A percentile compares a stretch with the other conserved stretches of the same genome.
Conservation (phyloP, 306 rosid genomes). For the Pyrus bretschneideri region DNA sequence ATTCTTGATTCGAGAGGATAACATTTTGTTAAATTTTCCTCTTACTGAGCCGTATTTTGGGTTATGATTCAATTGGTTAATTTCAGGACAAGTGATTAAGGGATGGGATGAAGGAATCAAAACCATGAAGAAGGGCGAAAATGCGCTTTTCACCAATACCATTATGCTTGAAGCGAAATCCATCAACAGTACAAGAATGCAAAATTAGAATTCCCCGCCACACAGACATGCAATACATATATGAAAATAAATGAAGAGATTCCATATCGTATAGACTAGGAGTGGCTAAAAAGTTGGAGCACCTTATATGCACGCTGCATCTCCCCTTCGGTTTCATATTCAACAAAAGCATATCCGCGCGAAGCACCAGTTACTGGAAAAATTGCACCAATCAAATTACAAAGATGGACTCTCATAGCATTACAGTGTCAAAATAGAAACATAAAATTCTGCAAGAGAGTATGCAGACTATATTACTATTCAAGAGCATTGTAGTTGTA, state of each 20-base stretch:
- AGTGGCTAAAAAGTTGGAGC: constrained; percentile 4
- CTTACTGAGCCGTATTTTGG: too few relatives aligned
- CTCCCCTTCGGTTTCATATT: constrained; percentile 72
- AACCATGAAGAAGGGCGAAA: constrained; percentile 88
- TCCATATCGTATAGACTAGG: not conserved
- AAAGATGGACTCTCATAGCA: not conserved
- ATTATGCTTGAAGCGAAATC: not conserved
- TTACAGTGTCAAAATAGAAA: not conserved
- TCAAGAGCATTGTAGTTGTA: not conserved
- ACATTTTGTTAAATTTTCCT: too few relatives aligned
- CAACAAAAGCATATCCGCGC: constrained; percentile 90
- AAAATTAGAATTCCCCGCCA: not conserved
- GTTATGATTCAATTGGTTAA: not conserved
- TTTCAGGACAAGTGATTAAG: constrained; percentile 62
- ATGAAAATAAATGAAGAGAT: not conserved
- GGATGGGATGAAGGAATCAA: constrained; percentile 91
- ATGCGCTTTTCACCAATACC: constrained; percentile 21
- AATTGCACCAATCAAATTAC: not conserved
- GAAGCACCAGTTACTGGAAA: constrained; percentile 85
- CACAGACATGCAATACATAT: not conserved
- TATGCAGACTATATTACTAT: not conserved
- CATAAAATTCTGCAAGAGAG: not conserved
- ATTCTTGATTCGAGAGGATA: not conserved
- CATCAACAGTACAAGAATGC: not conserved
- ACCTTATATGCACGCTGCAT: constrained; percentile 79